These are phyloP conservation scores for Cytospora chrysosperma DNA, from an alignment of 2,329 filamentous ascomycete genomes.

Conservation along the genomic window DNA sequence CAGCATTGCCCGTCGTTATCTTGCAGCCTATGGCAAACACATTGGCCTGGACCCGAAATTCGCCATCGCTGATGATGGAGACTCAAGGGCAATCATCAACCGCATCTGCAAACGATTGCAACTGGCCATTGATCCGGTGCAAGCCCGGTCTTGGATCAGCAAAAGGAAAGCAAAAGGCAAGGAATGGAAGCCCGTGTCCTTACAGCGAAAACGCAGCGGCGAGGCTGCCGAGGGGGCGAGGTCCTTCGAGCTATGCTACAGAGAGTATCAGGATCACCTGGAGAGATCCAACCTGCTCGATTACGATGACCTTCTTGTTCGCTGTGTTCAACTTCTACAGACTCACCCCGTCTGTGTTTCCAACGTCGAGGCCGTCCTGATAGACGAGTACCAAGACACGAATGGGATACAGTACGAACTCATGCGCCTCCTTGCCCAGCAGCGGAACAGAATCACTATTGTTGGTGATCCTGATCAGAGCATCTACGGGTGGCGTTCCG, in stretches of 20 bases:
- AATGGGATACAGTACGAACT: slow-evolving; percentile 94
- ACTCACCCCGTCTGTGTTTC: slow-evolving; percentile 76
- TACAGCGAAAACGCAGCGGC: slow-evolving; percentile 40
- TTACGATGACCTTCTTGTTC: slow-evolving; percentile 88
- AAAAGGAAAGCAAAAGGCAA: slow-evolving; percentile 60
- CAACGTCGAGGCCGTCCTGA: slow-evolving; percentile 86
- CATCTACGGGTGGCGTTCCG: slow-evolving; percentile 94
- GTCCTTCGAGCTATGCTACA: slow-evolving; percentile 67
- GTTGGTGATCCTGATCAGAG: slow-evolving; percentile 97
- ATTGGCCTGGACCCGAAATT: slow-evolving; percentile 84
- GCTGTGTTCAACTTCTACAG: slow-evolving; percentile 76
- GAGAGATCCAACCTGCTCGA: slow-evolving; percentile 79
- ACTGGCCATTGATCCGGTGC: slow-evolving; percentile 65
- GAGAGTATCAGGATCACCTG: slow-evolving; percentile 76
- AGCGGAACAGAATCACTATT: slow-evolving; percentile 76
- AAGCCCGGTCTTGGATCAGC: slow-evolving; percentile 74
- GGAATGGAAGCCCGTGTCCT: slow-evolving; percentile 32
- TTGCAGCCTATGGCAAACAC: slow-evolving; percentile 77
- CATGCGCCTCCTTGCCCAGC: slow-evolving; percentile 81
- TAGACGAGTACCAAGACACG: slow-evolving; percentile 97
- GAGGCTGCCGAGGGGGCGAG: slow-evolving; percentile 36
- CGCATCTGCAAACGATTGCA: slow-evolving; percentile 77
- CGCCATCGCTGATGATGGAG: slow-evolving; percentile 82
- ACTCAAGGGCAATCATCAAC: slow-evolving; percentile 76
- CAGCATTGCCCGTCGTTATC: slow-evolving; percentile 82